Evolutionary conservation across 176 grass and related monocot species (phyloP).

Genomic region (Themeda triandra): DNA sequence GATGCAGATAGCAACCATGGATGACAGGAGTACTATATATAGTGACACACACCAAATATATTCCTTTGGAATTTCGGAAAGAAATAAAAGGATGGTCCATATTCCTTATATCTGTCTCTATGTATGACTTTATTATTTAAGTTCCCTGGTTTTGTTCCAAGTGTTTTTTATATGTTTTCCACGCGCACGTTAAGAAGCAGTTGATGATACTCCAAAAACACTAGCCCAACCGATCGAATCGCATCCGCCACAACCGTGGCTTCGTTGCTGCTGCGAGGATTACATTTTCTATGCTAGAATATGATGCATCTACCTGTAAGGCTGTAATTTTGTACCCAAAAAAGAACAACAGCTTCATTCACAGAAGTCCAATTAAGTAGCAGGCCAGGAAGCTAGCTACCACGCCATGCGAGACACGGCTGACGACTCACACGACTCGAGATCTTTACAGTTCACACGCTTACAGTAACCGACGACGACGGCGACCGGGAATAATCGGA

Average conservation of each 20-base stretch:
- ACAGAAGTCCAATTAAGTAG: background rate
- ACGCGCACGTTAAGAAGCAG: background rate
- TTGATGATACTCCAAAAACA: background rate
- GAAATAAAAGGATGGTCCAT: background rate
- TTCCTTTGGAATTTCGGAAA: background rate
- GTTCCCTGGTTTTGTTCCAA: background rate
- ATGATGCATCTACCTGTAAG: background rate
- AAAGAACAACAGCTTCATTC: background rate
- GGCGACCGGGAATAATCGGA: background rate
- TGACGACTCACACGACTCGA: background rate
- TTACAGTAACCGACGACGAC: background rate
- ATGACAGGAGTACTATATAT: background rate
- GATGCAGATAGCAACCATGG: background rate
- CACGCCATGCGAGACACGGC: background rate
- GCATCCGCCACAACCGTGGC: background rate
- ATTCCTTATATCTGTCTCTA: background rate
- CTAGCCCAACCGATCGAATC: background rate
- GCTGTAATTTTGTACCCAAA: background rate
- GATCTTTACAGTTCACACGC: background rate
- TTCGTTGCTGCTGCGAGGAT: constrained; percentile 9
- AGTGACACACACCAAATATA: background rate
- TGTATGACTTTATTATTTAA: background rate
- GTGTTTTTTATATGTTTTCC: background rate
- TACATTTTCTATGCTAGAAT: background rate
- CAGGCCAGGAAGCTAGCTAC: background rate